Conservation (phyloP, 2,329 filamentous ascomycete species). For the Cordyceps cateniannulata region DNA sequence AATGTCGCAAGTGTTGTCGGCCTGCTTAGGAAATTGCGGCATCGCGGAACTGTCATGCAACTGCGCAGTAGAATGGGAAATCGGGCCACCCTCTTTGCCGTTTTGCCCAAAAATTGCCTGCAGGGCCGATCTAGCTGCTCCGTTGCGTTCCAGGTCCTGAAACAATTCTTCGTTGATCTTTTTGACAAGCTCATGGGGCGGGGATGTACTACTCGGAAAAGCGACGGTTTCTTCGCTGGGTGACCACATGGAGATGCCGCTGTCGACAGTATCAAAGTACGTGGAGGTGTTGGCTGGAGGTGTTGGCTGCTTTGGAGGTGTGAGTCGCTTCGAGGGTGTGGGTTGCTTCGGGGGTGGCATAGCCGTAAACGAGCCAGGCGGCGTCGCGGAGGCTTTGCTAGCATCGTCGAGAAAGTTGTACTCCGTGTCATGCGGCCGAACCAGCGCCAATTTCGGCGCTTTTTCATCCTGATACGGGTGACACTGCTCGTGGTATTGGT, state of each 20-base stretch:
- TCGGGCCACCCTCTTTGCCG: neutral
- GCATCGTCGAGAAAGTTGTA: neutral
- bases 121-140: neutral
- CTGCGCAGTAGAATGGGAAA: neutral
- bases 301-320: neutral
- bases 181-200: neutral
- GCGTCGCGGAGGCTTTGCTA: neutral
- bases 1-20: neutral
- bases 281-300: neutral
- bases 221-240: constrained; percentile 3
- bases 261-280: neutral
- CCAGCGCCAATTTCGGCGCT: neutral
- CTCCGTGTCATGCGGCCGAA: neutral
- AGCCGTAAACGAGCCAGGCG: neutral
- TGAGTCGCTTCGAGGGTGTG: neutral
- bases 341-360: neutral
- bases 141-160: neutral
- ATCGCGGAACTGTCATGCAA: neutral
- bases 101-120: neutral
- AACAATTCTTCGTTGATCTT: neutral
- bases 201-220: neutral
- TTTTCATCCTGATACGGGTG: neutral
- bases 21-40: neutral
- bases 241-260: constrained; percentile 1
- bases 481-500: neutral